Base-by-base conservation (phyloP, 148 eudicot species). In the Rheum nobile region DNA sequence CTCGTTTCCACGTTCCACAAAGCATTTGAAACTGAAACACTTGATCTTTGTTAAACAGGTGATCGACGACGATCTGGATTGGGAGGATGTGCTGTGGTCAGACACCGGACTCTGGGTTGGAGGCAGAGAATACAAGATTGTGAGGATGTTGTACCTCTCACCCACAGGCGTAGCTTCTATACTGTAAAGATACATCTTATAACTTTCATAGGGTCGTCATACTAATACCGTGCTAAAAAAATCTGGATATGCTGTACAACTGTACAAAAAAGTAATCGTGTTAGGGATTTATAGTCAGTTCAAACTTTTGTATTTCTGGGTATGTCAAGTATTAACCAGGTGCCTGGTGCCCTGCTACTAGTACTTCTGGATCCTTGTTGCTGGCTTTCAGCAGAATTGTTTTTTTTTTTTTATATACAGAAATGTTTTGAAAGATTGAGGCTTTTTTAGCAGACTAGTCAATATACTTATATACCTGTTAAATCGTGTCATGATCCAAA, bases 41-140 rank as follows among this genome's bases (percentile, higher is more conserved):
- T 57, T 22, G 35, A 59, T 26, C 17, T 11, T 47, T 47, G 8
- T 52, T 21, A 52, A 71, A 77, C 86, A 94, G 98, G 93, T 91
- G 48, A 41, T 94, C 83, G 91, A 84, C 76, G 96, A 91, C 61
- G 88, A 94, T 82, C 77, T 94, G 50, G 96, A 91, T 52, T 94
- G 97, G 98, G 98, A 91, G 67, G 96, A 91, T 83, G 88, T 91
- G 69, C 81, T 77, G 80, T 94, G 98, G 98, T 88, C 97, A 28
- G 91, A 89, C 75, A 91, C 90, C 0, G 98, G 98, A 35, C 97
- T 88, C 71, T 86, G 83, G 87, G 81, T 94, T 21, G 84, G 84
- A 29, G 97, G 98, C 74, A 94, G 85, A 74, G 96, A 89, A 72
- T 91, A 91, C 75, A 87, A 79, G 69, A 91, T 94, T 73, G 91